Conservation (phyloP, 106 monocot genomes). For the Phalaenopsis aphrodite region DNA sequence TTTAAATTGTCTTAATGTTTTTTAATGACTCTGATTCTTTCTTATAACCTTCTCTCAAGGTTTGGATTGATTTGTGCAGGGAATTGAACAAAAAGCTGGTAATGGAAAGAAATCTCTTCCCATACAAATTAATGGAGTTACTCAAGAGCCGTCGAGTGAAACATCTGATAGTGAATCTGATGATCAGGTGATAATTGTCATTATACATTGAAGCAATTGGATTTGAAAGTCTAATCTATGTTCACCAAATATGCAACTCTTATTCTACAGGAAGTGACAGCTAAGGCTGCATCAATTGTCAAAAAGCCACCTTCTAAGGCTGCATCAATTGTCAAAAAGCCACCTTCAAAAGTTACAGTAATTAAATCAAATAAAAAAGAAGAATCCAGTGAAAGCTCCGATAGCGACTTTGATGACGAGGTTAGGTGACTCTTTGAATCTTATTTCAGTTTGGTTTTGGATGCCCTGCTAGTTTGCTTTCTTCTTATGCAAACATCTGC, state of each 20-base stretch:
- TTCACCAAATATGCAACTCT: not conserved
- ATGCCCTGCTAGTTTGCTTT: not conserved
- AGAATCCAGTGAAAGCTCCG: conserved; percentile 24
- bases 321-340: not conserved
- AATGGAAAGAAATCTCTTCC: not conserved
- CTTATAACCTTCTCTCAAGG: too few species aligned
- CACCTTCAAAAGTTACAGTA: not conserved
- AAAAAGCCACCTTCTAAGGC: not conserved
- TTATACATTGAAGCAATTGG: not conserved
- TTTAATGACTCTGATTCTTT: too few species aligned
- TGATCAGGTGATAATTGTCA: conserved; percentile 13
- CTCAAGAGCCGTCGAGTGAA: conserved; percentile 15
- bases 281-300: not conserved
- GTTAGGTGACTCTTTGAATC: conserved; percentile 3
- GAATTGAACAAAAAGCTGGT: too few species aligned
- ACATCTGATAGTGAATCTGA: conserved; percentile 31
- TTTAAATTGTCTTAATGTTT: not conserved
- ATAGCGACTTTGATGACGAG: conserved; percentile 32
- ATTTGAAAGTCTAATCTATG: too few species aligned
- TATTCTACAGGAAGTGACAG: not conserved
- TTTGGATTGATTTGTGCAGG: too few species aligned
- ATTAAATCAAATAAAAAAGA: conserved; percentile 14
- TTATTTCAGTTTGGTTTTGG: not conserved
- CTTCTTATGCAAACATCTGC: not conserved
- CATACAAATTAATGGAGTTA: conserved; percentile 2